phyloP scores from a whole-genome alignment of 2,329 filamentous ascomycete genomes.

The Phyllosticta citribraziliensis region DNA sequence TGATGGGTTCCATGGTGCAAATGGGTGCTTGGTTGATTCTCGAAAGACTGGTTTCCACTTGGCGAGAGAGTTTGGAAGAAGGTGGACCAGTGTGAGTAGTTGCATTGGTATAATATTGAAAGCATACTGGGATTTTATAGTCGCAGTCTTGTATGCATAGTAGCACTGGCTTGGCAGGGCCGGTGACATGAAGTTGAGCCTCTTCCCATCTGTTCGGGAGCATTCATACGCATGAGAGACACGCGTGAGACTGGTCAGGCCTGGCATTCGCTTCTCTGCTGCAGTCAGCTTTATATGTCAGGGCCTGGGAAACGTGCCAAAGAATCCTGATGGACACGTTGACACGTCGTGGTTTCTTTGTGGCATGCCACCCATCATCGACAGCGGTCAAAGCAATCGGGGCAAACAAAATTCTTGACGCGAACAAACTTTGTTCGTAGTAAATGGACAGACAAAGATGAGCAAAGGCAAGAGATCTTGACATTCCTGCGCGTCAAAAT shows the following conservation, averaged over 20 bases:
- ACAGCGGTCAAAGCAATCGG: background rate
- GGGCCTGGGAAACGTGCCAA: background rate
- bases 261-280: background rate
- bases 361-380: background rate
- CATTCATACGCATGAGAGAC: background rate
- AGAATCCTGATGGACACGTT: background rate
- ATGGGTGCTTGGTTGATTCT: no score
- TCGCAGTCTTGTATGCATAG: no score
- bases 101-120: no score
- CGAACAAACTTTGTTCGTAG: background rate
- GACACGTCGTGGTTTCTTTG: background rate
- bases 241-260: background rate
- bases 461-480: background rate
- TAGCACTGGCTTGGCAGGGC: no score
- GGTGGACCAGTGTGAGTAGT: no score
- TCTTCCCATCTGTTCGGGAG: no score
- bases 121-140: no score
- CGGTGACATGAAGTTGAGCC: no score
- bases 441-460: background rate
- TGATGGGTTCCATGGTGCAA: background rate
- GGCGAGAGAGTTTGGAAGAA: no score
- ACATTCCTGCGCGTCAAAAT: background rate
- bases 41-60: no score
- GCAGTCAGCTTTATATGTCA: background rate
- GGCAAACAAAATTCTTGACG: background rate